These are phyloP conservation scores for Pseudevernia furfuracea DNA, from an alignment of 495 filamentous ascomycete genomes.

Conservation along the genomic window DNA sequence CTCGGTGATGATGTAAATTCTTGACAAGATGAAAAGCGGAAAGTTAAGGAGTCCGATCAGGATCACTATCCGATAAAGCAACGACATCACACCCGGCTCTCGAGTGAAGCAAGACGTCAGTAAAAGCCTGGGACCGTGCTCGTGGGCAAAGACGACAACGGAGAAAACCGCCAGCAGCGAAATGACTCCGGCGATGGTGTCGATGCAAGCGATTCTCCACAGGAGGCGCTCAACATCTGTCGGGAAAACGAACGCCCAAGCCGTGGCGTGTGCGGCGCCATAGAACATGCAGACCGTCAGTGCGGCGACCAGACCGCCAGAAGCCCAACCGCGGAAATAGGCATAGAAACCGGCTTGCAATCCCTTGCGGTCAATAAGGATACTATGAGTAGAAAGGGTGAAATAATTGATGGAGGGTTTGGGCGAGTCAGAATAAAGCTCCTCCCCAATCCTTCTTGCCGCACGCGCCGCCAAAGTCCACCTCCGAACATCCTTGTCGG, in stretches of 20 bases:
- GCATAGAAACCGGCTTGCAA: constrained; percentile 9
- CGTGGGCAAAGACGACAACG: neutral
- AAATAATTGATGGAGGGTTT: neutral
- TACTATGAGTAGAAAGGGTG: neutral
- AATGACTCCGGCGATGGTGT: constrained; percentile 4
- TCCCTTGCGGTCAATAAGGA: constrained; percentile 8
- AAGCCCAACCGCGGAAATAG: constrained; percentile 6
- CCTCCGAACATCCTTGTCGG: constrained; percentile 4
- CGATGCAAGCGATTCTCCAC: constrained; percentile 22
- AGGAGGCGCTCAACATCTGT: constrained; percentile 27
- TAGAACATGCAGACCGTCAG: constrained; percentile 21
- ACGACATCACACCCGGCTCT: neutral
- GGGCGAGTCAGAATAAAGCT: neutral
- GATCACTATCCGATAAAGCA: constrained; percentile 1
- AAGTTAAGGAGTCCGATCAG: neutral
- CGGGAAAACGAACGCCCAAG: constrained; percentile 30
- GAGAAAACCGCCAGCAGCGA: constrained; percentile 13
- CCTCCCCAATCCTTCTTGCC: neutral
- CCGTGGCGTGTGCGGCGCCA: constrained; percentile 26
- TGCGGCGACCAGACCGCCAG: constrained; percentile 3
- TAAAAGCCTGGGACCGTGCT: constrained; percentile 5
- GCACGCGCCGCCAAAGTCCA: constrained; percentile 8
- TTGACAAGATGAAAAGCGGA: constrained; percentile 1
- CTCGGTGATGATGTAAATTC: constrained; percentile 11
- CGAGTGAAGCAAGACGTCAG: neutral